Conservation (phyloP, 331 rosid genomes). For the Quercus lobata region DNA sequence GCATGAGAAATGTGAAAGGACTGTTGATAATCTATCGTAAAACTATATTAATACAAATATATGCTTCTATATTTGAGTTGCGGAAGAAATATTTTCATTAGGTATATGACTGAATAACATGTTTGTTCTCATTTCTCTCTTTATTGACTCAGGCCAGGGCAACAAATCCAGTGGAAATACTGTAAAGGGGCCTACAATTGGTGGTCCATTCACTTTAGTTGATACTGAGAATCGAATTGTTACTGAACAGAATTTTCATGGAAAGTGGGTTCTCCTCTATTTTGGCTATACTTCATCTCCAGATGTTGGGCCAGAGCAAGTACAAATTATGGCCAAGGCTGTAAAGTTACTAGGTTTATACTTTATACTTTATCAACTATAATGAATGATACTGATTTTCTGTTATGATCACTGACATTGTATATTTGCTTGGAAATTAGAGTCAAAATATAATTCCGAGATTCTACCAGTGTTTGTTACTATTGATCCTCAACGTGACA, state of each 20-base stretch:
- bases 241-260: conserved; percentile 56
- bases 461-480: conserved; percentile 81
- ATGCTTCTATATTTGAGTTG: not conserved
- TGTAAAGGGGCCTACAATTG: conserved; percentile 56
- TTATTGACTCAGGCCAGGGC: conserved; percentile 56
- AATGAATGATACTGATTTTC: not conserved
- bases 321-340: conserved; percentile 60
- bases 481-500: conserved; percentile 91
- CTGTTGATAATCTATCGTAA: not conserved
- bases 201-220: conserved; percentile 77
- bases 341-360: conserved; percentile 55
- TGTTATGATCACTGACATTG: conserved; percentile 18
- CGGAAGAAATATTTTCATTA: not conserved
- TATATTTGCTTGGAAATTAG: conserved; percentile 35
- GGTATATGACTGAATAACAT: not conserved
- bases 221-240: conserved; percentile 54
- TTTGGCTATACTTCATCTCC: conserved; percentile 95
- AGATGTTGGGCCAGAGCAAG: conserved; percentile 86
- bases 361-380: conserved; percentile 10
- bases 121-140: conserved; percentile 17
- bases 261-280: conserved; percentile 86
- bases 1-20: conserved; percentile 1
- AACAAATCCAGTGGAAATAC: conserved; percentile 15
- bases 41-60: not conserved
- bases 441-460: conserved; percentile 48